Conservation (phyloP, 164 flowering plant genomes). For the Tetrastigma voinierianum region DNA sequence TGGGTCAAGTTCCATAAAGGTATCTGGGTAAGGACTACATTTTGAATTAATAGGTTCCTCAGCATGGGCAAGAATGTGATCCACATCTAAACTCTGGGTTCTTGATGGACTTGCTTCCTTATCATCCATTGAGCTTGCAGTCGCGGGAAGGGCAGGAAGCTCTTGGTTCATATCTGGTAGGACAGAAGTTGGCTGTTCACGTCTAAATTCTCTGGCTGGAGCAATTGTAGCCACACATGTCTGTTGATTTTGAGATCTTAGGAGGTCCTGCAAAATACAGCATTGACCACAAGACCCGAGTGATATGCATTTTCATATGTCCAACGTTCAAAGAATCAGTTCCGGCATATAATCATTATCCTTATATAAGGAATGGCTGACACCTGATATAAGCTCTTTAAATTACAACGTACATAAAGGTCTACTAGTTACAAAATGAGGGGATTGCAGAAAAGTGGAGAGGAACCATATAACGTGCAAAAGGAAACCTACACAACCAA, state of each 20-base stretch:
- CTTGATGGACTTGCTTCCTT: conserved; percentile 50
- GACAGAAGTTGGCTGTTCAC: conserved; percentile 9
- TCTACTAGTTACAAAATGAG: not conserved
- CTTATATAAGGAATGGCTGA: no score
- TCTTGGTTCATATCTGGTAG: conserved; percentile 45
- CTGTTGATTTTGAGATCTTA: conserved; percentile 3
- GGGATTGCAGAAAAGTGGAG: no score
- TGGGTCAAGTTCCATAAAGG: conserved; percentile 24
- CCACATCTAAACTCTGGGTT: conserved; percentile 68
- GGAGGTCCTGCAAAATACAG: conserved; percentile 31
- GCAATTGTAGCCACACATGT: conserved; percentile 7
- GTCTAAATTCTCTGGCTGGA: conserved; percentile 24
- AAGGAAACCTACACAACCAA: no score
- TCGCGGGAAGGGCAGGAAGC: conserved; percentile 25
- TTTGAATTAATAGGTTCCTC: conserved; percentile 28
- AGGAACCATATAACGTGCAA: no score
- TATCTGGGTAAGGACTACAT: conserved; percentile 14
- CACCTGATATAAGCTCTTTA: no score
- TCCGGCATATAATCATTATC: no score
- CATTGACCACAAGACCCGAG: conserved; percentile 3
- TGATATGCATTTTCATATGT: no score
- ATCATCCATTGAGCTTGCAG: conserved; percentile 20
- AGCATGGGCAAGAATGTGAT: conserved; percentile 37
- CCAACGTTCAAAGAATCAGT: no score
- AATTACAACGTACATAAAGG: not conserved